A percentile compares a stretch with the other conserved stretches of the same genome.
Conservation (phyloP, 768 basidiomycete genomes). For the Lactarius pseudohatsudake region DNA sequence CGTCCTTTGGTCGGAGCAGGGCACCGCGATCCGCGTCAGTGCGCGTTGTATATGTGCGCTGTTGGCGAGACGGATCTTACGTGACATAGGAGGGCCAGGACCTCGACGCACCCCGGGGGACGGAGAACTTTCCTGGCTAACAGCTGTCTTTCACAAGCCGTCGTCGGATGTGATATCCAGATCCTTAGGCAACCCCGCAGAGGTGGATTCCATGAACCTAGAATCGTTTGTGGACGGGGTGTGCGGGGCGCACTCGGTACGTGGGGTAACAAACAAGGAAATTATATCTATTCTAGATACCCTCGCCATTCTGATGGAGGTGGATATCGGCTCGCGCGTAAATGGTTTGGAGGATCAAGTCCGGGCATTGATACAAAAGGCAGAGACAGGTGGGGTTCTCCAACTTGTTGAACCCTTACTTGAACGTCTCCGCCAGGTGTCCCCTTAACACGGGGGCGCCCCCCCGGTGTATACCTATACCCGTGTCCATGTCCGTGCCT, state of each 20-base stretch:
- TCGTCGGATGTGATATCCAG: not conserved
- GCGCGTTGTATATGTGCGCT: slow-evolving; percentile 3
- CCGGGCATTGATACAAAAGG: not conserved
- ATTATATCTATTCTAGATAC: not conserved
- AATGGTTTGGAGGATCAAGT: not conserved
- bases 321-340: not conserved
- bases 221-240: not conserved
- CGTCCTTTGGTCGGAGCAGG: not conserved
- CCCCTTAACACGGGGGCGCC: not conserved
- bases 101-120: not conserved
- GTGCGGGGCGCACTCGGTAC: not conserved
- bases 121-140: not conserved
- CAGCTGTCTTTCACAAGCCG: not conserved
- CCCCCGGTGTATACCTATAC: not conserved
- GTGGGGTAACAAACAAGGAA: not conserved
- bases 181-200: not conserved
- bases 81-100: not conserved
- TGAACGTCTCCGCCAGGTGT: not conserved
- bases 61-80: not conserved
- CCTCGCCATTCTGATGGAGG: not conserved
- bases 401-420: not conserved
- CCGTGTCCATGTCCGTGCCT: not conserved
- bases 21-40: not conserved
- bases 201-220: not conserved
- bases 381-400: not conserved